Conservation (phyloP, 73 alveolate genomes). For the Paramecium tetraurelia region DNA sequence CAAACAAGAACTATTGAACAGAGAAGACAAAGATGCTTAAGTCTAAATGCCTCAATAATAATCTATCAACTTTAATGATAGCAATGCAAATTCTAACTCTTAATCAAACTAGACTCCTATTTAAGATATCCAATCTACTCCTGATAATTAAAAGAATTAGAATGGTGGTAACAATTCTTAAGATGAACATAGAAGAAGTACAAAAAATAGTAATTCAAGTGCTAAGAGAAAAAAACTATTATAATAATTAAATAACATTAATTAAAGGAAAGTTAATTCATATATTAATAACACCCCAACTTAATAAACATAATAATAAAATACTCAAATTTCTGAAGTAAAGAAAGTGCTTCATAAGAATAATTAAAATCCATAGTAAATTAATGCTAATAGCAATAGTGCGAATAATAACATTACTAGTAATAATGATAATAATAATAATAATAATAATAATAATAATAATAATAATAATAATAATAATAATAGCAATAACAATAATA, state of each 20-base stretch:
- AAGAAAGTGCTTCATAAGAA: neutral
- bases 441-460: neutral
- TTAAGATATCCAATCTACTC: neutral
- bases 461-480: neutral
- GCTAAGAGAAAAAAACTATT: neutral
- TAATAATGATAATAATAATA: neutral
- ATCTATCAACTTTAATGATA: neutral
- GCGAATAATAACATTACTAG: neutral
- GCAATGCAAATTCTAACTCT: neutral
- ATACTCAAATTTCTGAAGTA: neutral
- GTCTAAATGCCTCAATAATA: neutral
- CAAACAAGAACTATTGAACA: neutral
- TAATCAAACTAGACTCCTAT: neutral
- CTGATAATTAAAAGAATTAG: neutral
- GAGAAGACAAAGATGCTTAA: neutral
- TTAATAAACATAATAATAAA: neutral
- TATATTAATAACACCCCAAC: neutral
- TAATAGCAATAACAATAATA: neutral
- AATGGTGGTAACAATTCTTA: neutral
- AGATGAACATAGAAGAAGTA: slow-evolving; percentile 20
- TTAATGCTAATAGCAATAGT: neutral
- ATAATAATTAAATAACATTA: neutral
- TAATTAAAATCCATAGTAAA: neutral
- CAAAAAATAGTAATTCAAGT: slow-evolving; percentile 19
- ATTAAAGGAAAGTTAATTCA: neutral